These are phyloP conservation scores for Apophysomyces sp. DNA, from an alignment of 371 early-diverging fungal species.

Conservation along the genomic window DNA sequence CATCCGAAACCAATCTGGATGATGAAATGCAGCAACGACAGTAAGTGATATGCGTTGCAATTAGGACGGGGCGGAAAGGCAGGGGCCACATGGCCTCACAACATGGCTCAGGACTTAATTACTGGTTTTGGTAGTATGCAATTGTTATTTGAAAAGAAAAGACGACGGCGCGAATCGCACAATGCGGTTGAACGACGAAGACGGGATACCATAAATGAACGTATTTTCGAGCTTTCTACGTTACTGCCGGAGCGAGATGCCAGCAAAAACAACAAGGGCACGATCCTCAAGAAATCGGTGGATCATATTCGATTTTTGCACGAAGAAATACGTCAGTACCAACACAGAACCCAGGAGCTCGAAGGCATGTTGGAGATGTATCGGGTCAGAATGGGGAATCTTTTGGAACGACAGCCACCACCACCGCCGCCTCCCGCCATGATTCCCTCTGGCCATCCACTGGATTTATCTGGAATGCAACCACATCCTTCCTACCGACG, in stretches of 20 bases:
- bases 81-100: conserved; percentile 7
- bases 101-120: not conserved
- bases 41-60: conserved; percentile 26
- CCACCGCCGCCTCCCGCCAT: conserved; percentile 8
- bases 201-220: conserved; percentile 95
- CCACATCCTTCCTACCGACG: conserved; percentile 18
- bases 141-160: conserved; percentile 33
- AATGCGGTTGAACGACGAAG: conserved; percentile 85
- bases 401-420: conserved; percentile 3
- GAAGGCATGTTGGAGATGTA: conserved; percentile 46
- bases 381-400: conserved; percentile 15
- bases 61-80: conserved; percentile 6
- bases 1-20: conserved; percentile 15
- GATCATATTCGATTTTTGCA: conserved; percentile 81
- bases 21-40: conserved; percentile 31
- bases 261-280: conserved; percentile 77
- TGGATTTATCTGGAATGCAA: conserved; percentile 32
- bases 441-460: conserved; percentile 19
- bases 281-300: conserved; percentile 82
- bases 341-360: conserved; percentile 66
- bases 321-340: conserved; percentile 53
- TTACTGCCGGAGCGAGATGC: conserved; percentile 49
- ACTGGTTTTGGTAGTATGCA: conserved; percentile 21
- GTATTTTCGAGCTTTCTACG: conserved; percentile 64
- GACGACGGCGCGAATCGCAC: conserved; percentile 37